Base-by-base conservation (phyloP, 331 rosid genomes). In the Rosa hybrid region DNA sequence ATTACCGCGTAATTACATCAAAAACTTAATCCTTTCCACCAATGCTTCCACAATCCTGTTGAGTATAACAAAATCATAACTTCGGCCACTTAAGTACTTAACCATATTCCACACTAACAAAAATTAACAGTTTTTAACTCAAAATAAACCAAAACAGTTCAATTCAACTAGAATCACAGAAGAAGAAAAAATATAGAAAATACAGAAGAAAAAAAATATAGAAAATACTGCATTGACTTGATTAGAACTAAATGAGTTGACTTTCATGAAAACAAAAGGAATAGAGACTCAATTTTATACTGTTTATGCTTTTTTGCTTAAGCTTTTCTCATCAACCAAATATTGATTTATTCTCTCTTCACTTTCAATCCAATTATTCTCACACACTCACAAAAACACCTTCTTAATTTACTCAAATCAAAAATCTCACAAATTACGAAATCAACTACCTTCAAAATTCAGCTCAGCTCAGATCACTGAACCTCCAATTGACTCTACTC, bases 381-480 rank as follows among this genome's bases (percentile, higher is more conserved):
- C 23, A 54, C 0, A 53, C 6, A 3, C 60, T 49, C 60, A 68
- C 39, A 3, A 42, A 4, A 72, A 49, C 34, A 50, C 46, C 46
- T 30, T 11, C 39, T 5, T 2, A 16, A 1, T 49, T 48, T 72
- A 54, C 68, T 12, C 44, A 25, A 21, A 21, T 14, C 9, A 62
- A 44, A 69, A 60, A 34, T 64, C 49, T 27, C 17, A 30, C 21
- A 51, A 13, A 14, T 57, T 12, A 11, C 23, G 50, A 71, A 46
- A 64, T 76, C 12, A 77, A 39, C 72, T 77, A 84, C 87, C 87
- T 84, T 77, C 76, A 30, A 21, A 44, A 54, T 9, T 50, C 68
- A 72, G 49, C 48, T 50, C 68, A 65, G 67, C 44, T 30, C 39
- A 42, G 41, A 68, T 20, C 63, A 34, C 63, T 23, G 9, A 48